These are phyloP conservation scores for Xylogone sp. DNA, from an alignment of 2,329 filamentous ascomycete genomes.

Conservation along the genomic window DNA sequence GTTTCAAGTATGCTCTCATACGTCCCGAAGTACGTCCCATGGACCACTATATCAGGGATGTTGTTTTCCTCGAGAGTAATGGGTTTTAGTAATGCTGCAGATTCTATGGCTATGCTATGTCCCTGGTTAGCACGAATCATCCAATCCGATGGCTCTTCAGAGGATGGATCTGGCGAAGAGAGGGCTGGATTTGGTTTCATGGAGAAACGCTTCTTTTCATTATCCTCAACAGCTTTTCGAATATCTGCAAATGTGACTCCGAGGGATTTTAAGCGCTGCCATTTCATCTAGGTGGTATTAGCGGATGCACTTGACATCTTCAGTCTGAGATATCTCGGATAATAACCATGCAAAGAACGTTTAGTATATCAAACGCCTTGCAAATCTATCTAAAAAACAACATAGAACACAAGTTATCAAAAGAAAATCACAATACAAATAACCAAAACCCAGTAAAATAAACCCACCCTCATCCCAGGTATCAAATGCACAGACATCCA, in stretches of 20 bases:
- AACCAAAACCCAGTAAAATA: no score
- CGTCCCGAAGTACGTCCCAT: slow-evolving; percentile 83
- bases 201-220: slow-evolving; percentile 89
- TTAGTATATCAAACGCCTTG: no score
- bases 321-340: no score
- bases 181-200: slow-evolving; percentile 54
- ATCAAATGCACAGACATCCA: no score
- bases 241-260: slow-evolving; percentile 75
- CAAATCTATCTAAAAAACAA: no score
- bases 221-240: slow-evolving; percentile 62
- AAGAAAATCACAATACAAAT: no score
- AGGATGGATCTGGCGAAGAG: slow-evolving; percentile 16
- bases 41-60: slow-evolving; percentile 67
- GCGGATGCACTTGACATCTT: no score
- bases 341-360: no score
- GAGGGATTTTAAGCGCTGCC: slow-evolving; percentile 55
- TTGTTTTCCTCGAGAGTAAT: slow-evolving; percentile 56
- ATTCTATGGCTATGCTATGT: slow-evolving; percentile 75
- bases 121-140: slow-evolving; percentile 95
- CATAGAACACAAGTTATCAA: no score
- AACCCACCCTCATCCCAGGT: no score
- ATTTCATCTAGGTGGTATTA: slow-evolving; percentile 25
- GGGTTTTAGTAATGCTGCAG: slow-evolving; percentile 65
- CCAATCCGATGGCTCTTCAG: slow-evolving; percentile 59
- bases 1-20: slow-evolving; percentile 72